A percentile compares a stretch with the other conserved stretches of the same genome.
Conservation (phyloP, 129 eudicot species). For the Flaveria brownii region DNA sequence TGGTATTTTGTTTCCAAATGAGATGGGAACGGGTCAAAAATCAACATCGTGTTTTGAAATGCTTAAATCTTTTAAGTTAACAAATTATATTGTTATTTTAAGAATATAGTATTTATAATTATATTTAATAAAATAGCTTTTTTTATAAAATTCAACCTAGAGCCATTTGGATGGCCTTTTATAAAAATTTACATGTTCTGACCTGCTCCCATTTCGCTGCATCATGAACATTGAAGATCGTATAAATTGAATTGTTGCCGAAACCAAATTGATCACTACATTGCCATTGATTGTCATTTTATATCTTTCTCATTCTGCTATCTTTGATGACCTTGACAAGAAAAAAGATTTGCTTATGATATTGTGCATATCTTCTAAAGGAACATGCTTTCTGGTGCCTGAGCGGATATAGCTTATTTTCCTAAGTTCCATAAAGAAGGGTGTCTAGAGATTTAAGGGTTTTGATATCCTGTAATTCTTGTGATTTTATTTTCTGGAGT, state of each 20-base stretch:
- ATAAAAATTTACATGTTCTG: background rate
- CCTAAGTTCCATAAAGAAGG: too few relatives aligned
- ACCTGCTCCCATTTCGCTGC: background rate
- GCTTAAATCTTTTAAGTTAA: background rate
- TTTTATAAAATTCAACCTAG: background rate
- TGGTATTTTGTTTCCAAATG: background rate
- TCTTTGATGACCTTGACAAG: constrained; percentile 51
- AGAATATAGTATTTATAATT: background rate
- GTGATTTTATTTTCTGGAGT: too few relatives aligned
- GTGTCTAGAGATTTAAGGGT: too few relatives aligned
- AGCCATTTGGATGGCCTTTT: background rate
- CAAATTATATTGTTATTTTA: background rate
- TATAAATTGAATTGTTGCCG: background rate
- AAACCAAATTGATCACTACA: background rate
- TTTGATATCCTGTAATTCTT: too few relatives aligned
- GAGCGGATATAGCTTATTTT: too few relatives aligned
- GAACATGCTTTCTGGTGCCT: too few relatives aligned
- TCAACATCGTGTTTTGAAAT: background rate
- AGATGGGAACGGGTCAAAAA: background rate
- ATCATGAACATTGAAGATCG: background rate
- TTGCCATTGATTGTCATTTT: background rate
- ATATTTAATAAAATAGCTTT: too few relatives aligned
- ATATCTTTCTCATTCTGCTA: background rate
- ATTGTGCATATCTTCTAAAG: constrained; percentile 77
- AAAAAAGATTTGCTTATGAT: constrained; percentile 76